Base-by-base conservation (phyloP, 495 filamentous ascomycete genomes). In the Aspergillus sclerotiicarbonarius region DNA sequence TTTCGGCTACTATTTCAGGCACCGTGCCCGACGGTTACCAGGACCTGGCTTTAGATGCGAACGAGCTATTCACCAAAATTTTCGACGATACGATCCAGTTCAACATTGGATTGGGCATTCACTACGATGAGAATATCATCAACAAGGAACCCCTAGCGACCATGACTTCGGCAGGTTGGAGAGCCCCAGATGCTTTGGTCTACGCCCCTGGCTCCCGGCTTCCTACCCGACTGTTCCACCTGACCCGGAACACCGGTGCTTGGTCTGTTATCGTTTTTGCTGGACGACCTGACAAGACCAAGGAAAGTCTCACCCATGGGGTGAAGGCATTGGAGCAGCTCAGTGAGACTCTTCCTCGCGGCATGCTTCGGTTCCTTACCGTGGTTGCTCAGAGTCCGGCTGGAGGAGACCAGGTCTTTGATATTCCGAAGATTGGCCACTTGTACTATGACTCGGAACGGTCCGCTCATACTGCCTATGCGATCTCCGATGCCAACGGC, bases 21-120 rank as follows among this genome's bases (percentile, higher is more conserved):
- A 19, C 50, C 13, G 41, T 57, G 3, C 54, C 54, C 12, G 50
- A 47, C 0, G 30, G 15, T 2, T 30, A 53, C 21, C 53, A 47
- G 30, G 56, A 49, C 19, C 30, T 29, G 13, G 53, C 46, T 20
- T n/a, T 29, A 7, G 48, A 53, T 21, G 56, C 48, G 15, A 58
- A 58, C 21, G 48, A 53, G 50, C 49, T 58, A n/a, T 58, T 58
- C 43, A 58, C 56, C 6, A 58, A 52, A 30, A 25, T 53, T 0
- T 53, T 58, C n/a, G 29, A 58, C n/a, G 33, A 58, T 2, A 46
- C 49, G 16, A 53, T 58, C 37, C 56, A 58, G 16, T 58, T 58
- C 50, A 53, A 30, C 15, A 58, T 58, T 30, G 56, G 56, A 0
- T 49, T 58, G 6, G 56, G 56, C 8, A 52, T 58, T 15, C 49